These are phyloP conservation scores for Taiozyma onychis DNA, from an alignment of 1,139 yeast species.

Conservation along the genomic window DNA sequence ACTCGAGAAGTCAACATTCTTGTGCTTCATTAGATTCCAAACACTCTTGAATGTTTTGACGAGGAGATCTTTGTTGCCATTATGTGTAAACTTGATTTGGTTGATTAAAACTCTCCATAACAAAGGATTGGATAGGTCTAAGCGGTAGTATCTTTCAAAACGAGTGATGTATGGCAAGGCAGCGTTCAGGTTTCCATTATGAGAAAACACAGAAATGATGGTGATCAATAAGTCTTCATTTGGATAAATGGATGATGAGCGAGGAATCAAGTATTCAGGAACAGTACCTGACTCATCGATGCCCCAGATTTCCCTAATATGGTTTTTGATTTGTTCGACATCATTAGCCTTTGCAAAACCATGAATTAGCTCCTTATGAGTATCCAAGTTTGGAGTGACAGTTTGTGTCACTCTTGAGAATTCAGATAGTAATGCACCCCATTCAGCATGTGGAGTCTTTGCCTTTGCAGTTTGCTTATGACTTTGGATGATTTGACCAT, in stretches of 20 bases:
- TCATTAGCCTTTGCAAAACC: slow-evolving; percentile 17
- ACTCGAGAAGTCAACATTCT: slow-evolving; percentile 7
- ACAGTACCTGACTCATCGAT: slow-evolving; percentile 4
- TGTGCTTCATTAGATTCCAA: slow-evolving; percentile 14
- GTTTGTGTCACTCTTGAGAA: not conserved
- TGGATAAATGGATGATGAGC: slow-evolving; percentile 17
- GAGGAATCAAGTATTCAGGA: slow-evolving; percentile 3
- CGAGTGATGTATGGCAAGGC: slow-evolving; percentile 11
- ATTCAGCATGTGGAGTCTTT: not conserved
- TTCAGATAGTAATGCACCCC: slow-evolving; percentile 3
- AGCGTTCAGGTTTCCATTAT: slow-evolving; percentile 8
- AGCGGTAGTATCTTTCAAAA: slow-evolving; percentile 13
- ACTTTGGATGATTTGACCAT: not conserved
- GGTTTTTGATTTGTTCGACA: slow-evolving; percentile 14
- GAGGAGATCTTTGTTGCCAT: slow-evolving; percentile 1
- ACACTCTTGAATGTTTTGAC: slow-evolving; percentile 8
- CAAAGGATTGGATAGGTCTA: slow-evolving; percentile 4
- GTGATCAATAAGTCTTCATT: slow-evolving; percentile 9
- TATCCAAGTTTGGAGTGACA: slow-evolving; percentile 12
- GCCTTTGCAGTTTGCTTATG: not conserved
- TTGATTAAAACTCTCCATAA: slow-evolving; percentile 17
- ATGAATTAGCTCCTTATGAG: slow-evolving; percentile 16
- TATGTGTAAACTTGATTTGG: slow-evolving; percentile 5
- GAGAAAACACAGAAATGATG: slow-evolving; percentile 14
- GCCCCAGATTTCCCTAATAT: slow-evolving; percentile 18